Conservation (phyloP, 768 basidiomycete genomes). For the Ramaria sp. region DNA sequence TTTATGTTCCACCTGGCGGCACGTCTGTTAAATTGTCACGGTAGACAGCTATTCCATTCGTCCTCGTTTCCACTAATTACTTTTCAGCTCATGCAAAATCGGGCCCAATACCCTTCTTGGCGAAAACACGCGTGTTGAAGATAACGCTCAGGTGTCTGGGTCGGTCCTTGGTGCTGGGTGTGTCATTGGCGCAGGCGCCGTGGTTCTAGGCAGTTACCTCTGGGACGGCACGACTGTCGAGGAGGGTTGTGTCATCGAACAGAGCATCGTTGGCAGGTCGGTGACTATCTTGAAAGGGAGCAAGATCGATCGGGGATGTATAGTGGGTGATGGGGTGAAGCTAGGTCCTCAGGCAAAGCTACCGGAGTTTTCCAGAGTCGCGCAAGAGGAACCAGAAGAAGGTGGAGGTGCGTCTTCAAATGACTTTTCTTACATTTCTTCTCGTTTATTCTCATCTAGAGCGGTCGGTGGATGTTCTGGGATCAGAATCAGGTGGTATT, state of each 20-base stretch:
- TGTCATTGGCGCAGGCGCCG: conserved; percentile 55
- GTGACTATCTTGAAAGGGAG: conserved; percentile 63
- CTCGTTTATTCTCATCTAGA: conserved; percentile 31
- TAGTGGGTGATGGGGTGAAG: conserved; percentile 74
- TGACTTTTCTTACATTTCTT: not conserved
- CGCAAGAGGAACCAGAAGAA: conserved; percentile 32
- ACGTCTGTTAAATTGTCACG: conserved; percentile 73
- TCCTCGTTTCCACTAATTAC: conserved; percentile 2
- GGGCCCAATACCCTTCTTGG: conserved; percentile 81
- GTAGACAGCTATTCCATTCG: conserved; percentile 28
- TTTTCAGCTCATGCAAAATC: conserved; percentile 65
- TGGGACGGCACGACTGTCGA: conserved; percentile 72
- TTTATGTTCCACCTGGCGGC: conserved; percentile 69
- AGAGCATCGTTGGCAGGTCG: conserved; percentile 71
- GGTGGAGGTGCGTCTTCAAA: conserved; percentile 29
- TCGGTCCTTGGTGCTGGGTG: conserved; percentile 77
- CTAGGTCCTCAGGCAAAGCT: conserved; percentile 65
- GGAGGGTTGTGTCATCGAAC: conserved; percentile 56
- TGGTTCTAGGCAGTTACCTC: conserved; percentile 69
- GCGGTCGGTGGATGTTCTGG: conserved; percentile 37
- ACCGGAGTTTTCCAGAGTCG: conserved; percentile 61
- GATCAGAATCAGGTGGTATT: conserved; percentile 63
- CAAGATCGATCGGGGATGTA: conserved; percentile 58
- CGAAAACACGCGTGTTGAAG: conserved; percentile 54
- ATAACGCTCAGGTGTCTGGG: conserved; percentile 51